Evolutionary conservation across 2,329 filamentous ascomycete species (phyloP).

Genomic region (Alternaria sp.): DNA sequence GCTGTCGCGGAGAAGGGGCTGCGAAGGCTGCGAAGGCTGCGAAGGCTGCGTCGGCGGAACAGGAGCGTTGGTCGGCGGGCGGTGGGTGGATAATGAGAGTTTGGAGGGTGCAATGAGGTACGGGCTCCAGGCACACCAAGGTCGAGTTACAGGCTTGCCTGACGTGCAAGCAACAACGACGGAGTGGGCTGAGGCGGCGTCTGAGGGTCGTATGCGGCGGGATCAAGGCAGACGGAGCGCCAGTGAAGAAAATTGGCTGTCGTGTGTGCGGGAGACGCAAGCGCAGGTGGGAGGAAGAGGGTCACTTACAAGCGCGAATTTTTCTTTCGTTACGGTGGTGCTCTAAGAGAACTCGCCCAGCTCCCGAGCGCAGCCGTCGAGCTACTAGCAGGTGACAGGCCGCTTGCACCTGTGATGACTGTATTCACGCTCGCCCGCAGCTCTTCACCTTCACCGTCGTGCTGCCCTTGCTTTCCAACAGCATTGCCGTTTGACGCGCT

Average conservation of each 20-base stretch:
- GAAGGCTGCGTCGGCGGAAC: conserved; percentile 17
- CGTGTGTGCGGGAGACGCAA: conserved; percentile 45
- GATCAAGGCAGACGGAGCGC: conserved; percentile 39
- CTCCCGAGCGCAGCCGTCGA: conserved; percentile 27
- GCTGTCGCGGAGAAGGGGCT: conserved; percentile 14
- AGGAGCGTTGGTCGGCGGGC: conserved; percentile 21
- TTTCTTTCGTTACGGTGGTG: conserved; percentile 30
- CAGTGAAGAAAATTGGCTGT: conserved; percentile 45
- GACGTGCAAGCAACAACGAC: conserved; percentile 29
- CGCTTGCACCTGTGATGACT: conserved; percentile 7
- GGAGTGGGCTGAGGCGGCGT: conserved; percentile 37
- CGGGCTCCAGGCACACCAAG: conserved; percentile 43
- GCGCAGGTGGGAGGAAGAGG: conserved; percentile 38
- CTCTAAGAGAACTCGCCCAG: conserved; percentile 24
- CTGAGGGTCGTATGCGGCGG: conserved; percentile 34
- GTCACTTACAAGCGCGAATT: conserved; percentile 34
- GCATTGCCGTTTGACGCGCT: conserved; percentile 20
- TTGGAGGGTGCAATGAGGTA: conserved; percentile 23
- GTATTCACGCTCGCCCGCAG: conserved; percentile 1
- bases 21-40: conserved; percentile 19
- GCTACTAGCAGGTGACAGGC: conserved; percentile 6
- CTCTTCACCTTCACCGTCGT: conserved; percentile 3
- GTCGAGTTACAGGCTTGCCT: conserved; percentile 24
- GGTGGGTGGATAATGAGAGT: conserved; percentile 20
- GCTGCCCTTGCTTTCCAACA: conserved; percentile 12